Conservation (phyloP, 1,139 yeast genomes). For the Blastobotrys proliferans region DNA sequence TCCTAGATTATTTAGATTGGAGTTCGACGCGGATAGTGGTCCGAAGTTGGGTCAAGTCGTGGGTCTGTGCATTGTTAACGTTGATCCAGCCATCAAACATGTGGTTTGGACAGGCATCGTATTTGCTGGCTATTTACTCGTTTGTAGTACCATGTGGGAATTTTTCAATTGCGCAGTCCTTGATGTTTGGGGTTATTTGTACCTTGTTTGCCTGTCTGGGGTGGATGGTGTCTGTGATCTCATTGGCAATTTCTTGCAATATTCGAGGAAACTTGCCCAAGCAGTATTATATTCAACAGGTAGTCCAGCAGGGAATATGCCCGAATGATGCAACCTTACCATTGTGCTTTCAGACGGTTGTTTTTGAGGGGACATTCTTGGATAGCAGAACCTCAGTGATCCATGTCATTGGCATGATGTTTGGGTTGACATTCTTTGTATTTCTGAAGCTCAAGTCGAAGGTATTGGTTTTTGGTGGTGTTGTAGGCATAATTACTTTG, state of each 20-base stretch:
- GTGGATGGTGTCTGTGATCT: slow-evolving; percentile 22
- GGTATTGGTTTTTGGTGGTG: slow-evolving; percentile 16
- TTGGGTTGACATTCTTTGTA: slow-evolving; percentile 16
- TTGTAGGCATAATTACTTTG: slow-evolving; percentile 23
- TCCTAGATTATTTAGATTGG: slow-evolving; percentile 29
- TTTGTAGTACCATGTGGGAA: slow-evolving; percentile 30
- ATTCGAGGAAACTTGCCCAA: slow-evolving; percentile 26
- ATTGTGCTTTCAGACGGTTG: slow-evolving; percentile 21
- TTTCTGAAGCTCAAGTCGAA: slow-evolving; percentile 12
- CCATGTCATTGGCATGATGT: slow-evolving; percentile 25
- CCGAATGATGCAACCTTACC: slow-evolving; percentile 15
- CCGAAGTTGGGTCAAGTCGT: slow-evolving; percentile 29
- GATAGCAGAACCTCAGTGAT: slow-evolving; percentile 24
- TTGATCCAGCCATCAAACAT: slow-evolving; percentile 18
- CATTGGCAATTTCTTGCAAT: slow-evolving; percentile 26
- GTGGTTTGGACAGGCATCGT: slow-evolving; percentile 30
- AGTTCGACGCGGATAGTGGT: slow-evolving; percentile 25
- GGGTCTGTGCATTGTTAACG: slow-evolving; percentile 24
- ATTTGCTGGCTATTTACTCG: slow-evolving; percentile 25
- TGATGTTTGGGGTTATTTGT: slow-evolving; percentile 19
- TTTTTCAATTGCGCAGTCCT: slow-evolving; percentile 24
- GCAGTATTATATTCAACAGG: slow-evolving; percentile 14
- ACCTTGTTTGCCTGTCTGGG: slow-evolving; percentile 20
- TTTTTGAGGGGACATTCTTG: slow-evolving; percentile 28
- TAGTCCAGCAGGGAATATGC: slow-evolving; percentile 26